phyloP scores from a whole-genome alignment of 2,329 filamentous ascomycete species.

The Aspergillus melleus region DNA sequence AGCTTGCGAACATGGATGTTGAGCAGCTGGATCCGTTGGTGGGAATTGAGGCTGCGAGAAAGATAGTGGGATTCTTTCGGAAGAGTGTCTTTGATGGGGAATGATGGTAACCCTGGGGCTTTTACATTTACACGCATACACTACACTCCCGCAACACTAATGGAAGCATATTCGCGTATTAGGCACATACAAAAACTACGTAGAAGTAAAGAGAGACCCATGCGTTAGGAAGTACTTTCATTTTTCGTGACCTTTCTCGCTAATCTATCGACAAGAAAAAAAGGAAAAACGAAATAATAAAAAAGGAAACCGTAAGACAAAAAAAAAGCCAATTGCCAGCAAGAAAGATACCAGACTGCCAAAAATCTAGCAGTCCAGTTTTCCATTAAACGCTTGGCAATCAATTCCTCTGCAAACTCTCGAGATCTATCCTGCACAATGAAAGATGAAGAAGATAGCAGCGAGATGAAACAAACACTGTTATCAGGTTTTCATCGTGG shows the following conservation, averaged over 20 bases:
- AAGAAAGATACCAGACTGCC: conserved; percentile 13
- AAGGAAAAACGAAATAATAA: conserved; percentile 26
- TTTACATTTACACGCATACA: no score
- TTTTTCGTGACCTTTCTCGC: conserved; percentile 34
- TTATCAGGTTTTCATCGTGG: conserved; percentile 15
- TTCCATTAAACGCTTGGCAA: conserved; percentile 30
- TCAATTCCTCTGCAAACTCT: conserved; percentile 30
- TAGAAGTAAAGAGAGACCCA: not conserved
- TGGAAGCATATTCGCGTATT: no score
- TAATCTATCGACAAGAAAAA: conserved; percentile 27
- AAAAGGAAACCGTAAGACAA: conserved; percentile 24
- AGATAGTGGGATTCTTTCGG: conserved; percentile 81
- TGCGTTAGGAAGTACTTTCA: conserved; percentile 23
- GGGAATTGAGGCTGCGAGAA: conserved; percentile 72
- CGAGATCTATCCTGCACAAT: conserved; percentile 20
- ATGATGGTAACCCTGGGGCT: conserved; percentile 9
- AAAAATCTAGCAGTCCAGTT: conserved; percentile 16
- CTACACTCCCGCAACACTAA: no score
- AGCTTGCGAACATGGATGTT: conserved; percentile 82
- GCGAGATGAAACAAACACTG: not conserved
- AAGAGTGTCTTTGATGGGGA: conserved; percentile 55
- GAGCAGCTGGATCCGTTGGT: conserved; percentile 72
- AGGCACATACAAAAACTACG: not conserved
- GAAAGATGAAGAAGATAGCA: conserved; percentile 5
- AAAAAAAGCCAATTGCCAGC: conserved; percentile 17